Conservation (phyloP, 2,329 filamentous ascomycete genomes). For the Nannizzia gypsea region DNA sequence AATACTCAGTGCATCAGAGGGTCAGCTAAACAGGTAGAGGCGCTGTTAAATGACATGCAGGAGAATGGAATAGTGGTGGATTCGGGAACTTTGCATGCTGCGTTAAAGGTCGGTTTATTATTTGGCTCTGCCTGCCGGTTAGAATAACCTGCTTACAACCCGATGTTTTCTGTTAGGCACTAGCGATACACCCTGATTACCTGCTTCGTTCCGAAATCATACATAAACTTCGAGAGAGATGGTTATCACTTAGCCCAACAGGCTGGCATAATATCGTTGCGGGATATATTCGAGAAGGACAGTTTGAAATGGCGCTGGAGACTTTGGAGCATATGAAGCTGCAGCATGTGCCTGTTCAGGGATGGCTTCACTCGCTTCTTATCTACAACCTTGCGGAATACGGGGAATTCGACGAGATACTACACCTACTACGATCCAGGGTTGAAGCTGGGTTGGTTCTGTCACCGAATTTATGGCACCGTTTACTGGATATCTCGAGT, state of each 20-base stretch:
- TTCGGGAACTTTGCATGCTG: constrained; percentile 56
- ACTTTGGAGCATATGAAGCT: constrained; percentile 56
- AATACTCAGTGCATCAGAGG: constrained; percentile 55
- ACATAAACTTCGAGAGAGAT: constrained; percentile 51
- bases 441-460: constrained; percentile 37
- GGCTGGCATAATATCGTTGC: constrained; percentile 57
- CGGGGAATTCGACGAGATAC: constrained; percentile 65
- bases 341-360: constrained; percentile 44
- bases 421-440: constrained; percentile 54
- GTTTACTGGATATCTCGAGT: constrained; percentile 65
- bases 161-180: constrained; percentile 35
- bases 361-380: constrained; percentile 70
- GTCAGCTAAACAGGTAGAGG: constrained; percentile 51
- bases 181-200: constrained; percentile 80
- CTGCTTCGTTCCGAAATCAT: constrained; percentile 60
- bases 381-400: constrained; percentile 60
- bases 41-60: constrained; percentile 63
- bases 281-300: constrained; percentile 66
- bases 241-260: constrained; percentile 51
- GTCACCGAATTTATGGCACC: constrained; percentile 51
- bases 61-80: constrained; percentile 50
- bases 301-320: constrained; percentile 67
- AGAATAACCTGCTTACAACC: too few species aligned
- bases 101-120: constrained; percentile 46
- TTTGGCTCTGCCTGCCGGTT: too few species aligned